These are phyloP conservation scores for Plasmodium ovale DNA, from an alignment of 169 alveolate genomes.

Conservation along the genomic window DNA sequence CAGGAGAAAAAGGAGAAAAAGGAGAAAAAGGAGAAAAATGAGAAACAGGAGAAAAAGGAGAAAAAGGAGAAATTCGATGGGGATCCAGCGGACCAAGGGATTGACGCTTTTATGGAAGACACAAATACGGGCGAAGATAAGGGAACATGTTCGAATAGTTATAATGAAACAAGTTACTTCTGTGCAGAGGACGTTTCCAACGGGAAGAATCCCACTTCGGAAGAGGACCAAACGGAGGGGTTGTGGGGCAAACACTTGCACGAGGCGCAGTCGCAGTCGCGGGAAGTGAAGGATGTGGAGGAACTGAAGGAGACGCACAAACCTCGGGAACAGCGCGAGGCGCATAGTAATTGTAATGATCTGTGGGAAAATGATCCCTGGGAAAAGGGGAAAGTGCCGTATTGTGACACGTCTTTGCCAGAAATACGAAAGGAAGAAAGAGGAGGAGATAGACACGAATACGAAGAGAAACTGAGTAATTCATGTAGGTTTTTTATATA, in stretches of 20 bases:
- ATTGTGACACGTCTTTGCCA: not conserved
- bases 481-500: constrained; percentile 54
- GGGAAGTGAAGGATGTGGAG: not conserved
- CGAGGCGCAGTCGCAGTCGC: too few relatives aligned
- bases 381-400: not conserved
- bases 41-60: too few relatives aligned
- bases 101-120: not conserved
- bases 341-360: too few relatives aligned
- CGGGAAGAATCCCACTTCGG: too few relatives aligned
- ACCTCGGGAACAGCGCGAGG: too few relatives aligned
- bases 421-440: not conserved
- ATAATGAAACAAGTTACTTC: constrained; percentile 2
- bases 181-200: not conserved
- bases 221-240: too few relatives aligned
- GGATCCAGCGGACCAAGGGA: too few relatives aligned
- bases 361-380: not conserved
- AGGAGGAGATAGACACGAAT: not conserved
- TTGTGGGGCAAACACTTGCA: too few relatives aligned
- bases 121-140: not conserved
- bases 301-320: not conserved
- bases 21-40: too few relatives aligned
- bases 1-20: too few relatives aligned
- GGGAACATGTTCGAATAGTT: too few relatives aligned
- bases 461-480: constrained; percentile 39
- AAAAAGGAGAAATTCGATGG: too few relatives aligned